Percentiles rank a stretch among this genome's conserved stretches.
Evolutionary conservation across 2,329 filamentous ascomycete genomes (phyloP).

Genomic region (Epichloe bromicola): DNA sequence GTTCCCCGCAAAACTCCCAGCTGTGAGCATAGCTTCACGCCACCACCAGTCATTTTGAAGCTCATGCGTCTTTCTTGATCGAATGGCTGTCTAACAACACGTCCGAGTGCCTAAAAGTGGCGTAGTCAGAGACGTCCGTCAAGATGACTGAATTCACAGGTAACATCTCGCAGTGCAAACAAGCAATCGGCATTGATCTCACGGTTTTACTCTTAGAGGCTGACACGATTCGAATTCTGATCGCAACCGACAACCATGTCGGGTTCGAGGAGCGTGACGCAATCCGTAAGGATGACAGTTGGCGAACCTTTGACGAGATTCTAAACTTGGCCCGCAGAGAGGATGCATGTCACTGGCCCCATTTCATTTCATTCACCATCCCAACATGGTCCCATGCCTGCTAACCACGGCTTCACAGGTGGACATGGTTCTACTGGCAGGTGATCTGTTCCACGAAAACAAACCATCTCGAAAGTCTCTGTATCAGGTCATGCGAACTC

Average conservation of each 20-base stretch:
- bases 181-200: background rate
- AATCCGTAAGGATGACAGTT: conserved; percentile 92
- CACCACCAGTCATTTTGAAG: background rate
- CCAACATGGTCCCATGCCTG: background rate
- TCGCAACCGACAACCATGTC: conserved; percentile 96
- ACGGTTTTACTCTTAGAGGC: conserved; percentile 26
- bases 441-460: conserved; percentile 96
- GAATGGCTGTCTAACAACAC: background rate
- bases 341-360: conserved; percentile 42
- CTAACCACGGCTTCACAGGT: conserved; percentile 33
- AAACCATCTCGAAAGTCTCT: conserved; percentile 91
- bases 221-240: conserved; percentile 86
- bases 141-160: conserved; percentile 6
- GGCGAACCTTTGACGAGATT: conserved; percentile 90
- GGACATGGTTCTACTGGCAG: conserved; percentile 91
- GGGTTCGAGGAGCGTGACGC: conserved; percentile 89
- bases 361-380: background rate
- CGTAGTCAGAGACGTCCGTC: background rate
- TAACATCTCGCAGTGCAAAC: background rate
- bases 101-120: background rate
- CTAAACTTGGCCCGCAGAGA: conserved; percentile 75
- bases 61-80: background rate
- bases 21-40: background rate
- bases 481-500: conserved; percentile 92
- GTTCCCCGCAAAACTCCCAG: background rate